Evolutionary conservation across 2,329 filamentous ascomycete genomes (phyloP).

Genomic region (Epichloe gansuensis): DNA sequence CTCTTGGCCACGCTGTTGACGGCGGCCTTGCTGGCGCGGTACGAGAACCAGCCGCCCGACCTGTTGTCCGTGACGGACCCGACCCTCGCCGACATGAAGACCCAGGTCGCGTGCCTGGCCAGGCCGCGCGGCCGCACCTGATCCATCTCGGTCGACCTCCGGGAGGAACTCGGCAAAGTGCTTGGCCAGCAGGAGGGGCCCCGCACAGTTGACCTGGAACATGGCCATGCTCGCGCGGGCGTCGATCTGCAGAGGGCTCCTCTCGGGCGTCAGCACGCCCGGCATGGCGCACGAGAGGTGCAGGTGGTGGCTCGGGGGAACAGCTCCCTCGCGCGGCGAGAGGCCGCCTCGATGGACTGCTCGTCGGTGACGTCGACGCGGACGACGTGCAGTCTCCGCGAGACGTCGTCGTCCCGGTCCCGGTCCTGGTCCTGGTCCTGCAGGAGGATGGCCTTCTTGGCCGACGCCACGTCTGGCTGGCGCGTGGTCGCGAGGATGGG

Average conservation of each 20-base stretch:
- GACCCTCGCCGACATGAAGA: slow-evolving; percentile 68
- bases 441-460: slow-evolving; percentile 23
- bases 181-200: slow-evolving; percentile 65
- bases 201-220: slow-evolving; percentile 62
- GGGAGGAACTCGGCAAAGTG: slow-evolving; percentile 59
- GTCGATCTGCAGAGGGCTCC: slow-evolving; percentile 53
- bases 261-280: slow-evolving; percentile 63
- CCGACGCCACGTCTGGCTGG: slow-evolving; percentile 17
- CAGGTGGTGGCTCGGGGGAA: slow-evolving; percentile 48
- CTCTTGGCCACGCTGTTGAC: slow-evolving; percentile 61
- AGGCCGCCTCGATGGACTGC: slow-evolving; percentile 45
- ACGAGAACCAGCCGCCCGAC: slow-evolving; percentile 71
- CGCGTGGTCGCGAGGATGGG: slow-evolving; percentile 37
- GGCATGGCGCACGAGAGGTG: slow-evolving; percentile 59
- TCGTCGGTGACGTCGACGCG: slow-evolving; percentile 45
- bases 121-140: slow-evolving; percentile 20
- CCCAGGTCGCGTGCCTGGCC: slow-evolving; percentile 47
- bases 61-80: slow-evolving; percentile 62
- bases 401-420: slow-evolving; percentile 3
- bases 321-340: slow-evolving; percentile 33
- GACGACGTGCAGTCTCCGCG: slow-evolving; percentile 27
- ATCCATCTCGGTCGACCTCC: slow-evolving; percentile 28
- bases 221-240: slow-evolving; percentile 49
- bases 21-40: slow-evolving; percentile 63
- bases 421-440: slow-evolving; percentile 12